Conservation (phyloP, 2,329 filamentous ascomycete genomes). For the Trichoderma afroharzianum region DNA sequence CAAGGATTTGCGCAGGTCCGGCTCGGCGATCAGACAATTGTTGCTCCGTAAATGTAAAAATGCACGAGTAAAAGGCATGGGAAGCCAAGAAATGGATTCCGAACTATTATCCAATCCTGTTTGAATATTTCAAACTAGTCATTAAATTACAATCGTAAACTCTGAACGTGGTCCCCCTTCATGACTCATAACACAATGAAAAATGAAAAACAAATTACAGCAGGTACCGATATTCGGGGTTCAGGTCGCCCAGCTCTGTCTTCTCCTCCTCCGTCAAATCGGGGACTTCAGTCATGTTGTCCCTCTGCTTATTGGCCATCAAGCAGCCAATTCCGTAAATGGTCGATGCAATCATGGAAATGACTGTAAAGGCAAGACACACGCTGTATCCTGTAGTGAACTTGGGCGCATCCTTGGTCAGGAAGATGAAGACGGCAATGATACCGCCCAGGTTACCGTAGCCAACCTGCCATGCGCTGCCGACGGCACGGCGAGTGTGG, state of each 20-base stretch:
- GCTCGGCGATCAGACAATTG: not conserved
- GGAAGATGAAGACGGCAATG: conserved; percentile 68
- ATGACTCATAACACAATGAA: not conserved
- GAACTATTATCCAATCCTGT: not conserved
- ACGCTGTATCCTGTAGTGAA: conserved; percentile 75
- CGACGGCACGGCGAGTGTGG: conserved; percentile 66
- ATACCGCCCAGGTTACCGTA: conserved; percentile 80
- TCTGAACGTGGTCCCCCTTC: not conserved
- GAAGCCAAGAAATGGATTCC: not conserved
- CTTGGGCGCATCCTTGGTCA: conserved; percentile 61
- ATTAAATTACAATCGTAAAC: not conserved
- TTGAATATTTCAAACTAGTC: not conserved
- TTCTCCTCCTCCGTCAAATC: conserved; percentile 60
- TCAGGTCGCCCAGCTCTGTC: conserved; percentile 56
- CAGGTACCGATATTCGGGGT: conserved; percentile 57
- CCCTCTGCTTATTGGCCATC: conserved; percentile 58
- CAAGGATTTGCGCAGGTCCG: not conserved
- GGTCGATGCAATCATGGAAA: conserved; percentile 60
- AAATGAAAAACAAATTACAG: conserved; percentile 35
- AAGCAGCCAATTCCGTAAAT: conserved; percentile 58
- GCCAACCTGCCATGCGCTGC: conserved; percentile 72
- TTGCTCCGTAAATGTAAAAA: not conserved
- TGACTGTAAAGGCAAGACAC: conserved; percentile 66
- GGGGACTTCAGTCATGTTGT: conserved; percentile 39
- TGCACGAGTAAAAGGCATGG: not conserved